These are phyloP conservation scores for Monilinia polystroma DNA, from an alignment of 2,329 filamentous ascomycete species.

Conservation along the genomic window DNA sequence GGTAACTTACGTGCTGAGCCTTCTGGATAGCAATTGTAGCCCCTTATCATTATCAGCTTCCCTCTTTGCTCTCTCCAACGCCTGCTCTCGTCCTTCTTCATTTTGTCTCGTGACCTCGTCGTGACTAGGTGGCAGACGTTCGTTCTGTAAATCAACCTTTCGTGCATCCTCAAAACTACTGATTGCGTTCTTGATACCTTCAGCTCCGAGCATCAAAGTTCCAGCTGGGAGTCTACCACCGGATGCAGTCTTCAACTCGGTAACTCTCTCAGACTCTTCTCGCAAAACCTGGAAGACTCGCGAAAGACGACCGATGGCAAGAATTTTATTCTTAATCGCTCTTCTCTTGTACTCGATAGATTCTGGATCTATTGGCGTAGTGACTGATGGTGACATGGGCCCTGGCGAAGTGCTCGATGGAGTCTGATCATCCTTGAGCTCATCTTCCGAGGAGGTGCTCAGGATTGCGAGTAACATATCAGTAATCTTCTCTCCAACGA, in stretches of 20 bases:
- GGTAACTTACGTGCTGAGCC: conserved; percentile 87
- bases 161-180: conserved; percentile 94
- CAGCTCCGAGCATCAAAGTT: conserved; percentile 95
- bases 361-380: conserved; percentile 65
- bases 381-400: conserved; percentile 71
- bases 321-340: conserved; percentile 99
- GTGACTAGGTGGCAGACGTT: conserved; percentile 85
- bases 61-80: conserved; percentile 78
- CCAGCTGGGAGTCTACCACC: conserved; percentile 90
- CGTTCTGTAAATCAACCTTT: conserved; percentile 96
- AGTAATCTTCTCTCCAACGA: conserved; percentile 98
- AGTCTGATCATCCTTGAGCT: conserved; percentile 85
- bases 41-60: conserved; percentile 92
- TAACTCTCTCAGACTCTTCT: conserved; percentile 95
- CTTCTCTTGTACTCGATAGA: conserved; percentile 91
- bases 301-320: conserved; percentile 93
- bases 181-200: conserved; percentile 98
- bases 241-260: conserved; percentile 94
- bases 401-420: conserved; percentile 61
- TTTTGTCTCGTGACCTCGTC: conserved; percentile 86
- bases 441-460: conserved; percentile 98
- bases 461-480: conserved; percentile 99
- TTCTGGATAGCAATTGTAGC: conserved; percentile 79
- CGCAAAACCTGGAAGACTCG: conserved; percentile 97
- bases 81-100: conserved; percentile 76